These are phyloP conservation scores for Quercus berberidifolia DNA, from an alignment of 306 rosid genomes.

Conservation along the genomic window DNA sequence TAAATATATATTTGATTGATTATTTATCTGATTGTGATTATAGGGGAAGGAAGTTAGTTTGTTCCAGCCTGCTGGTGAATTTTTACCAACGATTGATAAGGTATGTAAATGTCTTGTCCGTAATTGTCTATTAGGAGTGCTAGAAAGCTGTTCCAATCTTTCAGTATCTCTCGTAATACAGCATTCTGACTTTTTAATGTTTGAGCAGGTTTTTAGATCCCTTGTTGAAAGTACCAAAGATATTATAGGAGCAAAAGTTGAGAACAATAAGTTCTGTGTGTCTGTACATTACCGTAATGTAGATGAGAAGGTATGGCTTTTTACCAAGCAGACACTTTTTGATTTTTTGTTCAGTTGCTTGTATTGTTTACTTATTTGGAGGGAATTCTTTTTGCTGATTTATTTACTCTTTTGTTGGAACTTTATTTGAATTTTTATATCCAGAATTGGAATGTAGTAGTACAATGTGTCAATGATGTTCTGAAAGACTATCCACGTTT, in stretches of 20 bases:
- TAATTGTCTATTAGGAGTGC: slow-evolving; percentile 3
- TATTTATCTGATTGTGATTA: slow-evolving; percentile 2
- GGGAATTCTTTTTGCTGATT: neutral
- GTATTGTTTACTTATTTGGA: neutral
- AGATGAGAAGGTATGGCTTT: slow-evolving; percentile 62
- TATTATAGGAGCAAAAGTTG: slow-evolving; percentile 74
- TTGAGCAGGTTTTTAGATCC: slow-evolving; percentile 57
- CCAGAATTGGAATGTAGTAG: slow-evolving; percentile 75
- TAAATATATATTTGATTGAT: neutral
- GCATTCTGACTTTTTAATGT: slow-evolving; percentile 18
- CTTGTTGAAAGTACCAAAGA: slow-evolving; percentile 64
- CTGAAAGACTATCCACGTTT: slow-evolving; percentile 63
- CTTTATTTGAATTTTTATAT: slow-evolving; percentile 7
- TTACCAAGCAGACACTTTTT: neutral
- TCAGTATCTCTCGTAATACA: slow-evolving; percentile 2
- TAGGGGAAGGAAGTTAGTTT: slow-evolving; percentile 79
- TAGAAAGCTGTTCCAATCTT: slow-evolving; percentile 3
- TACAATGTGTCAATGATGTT: slow-evolving; percentile 54
- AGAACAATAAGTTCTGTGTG: slow-evolving; percentile 82
- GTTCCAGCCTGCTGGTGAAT: slow-evolving; percentile 92
- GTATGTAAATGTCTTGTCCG: slow-evolving; percentile 29
- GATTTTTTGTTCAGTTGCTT: neutral
- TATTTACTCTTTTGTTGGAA: neutral
- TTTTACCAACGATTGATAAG: slow-evolving; percentile 74
- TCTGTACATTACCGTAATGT: slow-evolving; percentile 98